Evolutionary conservation across 192 early-diverging fungal genomes (phyloP).

Genomic region (Diversispora eburnea): DNA sequence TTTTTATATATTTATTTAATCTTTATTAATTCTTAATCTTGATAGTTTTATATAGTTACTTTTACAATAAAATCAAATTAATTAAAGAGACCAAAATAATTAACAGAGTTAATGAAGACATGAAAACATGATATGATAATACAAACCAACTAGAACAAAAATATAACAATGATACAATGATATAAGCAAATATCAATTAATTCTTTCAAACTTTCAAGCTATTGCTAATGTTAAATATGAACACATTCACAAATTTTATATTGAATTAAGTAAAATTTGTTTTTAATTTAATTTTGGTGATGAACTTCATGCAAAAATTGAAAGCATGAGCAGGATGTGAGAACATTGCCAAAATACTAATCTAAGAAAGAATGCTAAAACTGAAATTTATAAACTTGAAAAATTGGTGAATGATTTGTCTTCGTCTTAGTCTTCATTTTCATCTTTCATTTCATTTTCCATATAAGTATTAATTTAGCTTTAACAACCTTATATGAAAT

Average conservation of each 20-base stretch:
- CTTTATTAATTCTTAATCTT: no score
- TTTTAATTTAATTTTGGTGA: slow-evolving; percentile 16
- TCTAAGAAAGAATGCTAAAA: slow-evolving; percentile 5
- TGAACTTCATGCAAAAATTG: slow-evolving; percentile 16
- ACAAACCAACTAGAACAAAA: neutral
- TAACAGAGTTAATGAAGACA: neutral
- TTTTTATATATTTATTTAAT: no score
- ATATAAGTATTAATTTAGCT: no score
- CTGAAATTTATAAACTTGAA: slow-evolving; percentile 1
- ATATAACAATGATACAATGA: neutral
- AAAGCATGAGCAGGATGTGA: neutral
- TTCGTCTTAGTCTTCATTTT: no score
- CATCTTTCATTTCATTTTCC: no score
- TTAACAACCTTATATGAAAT: no score
- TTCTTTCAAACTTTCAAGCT: slow-evolving; percentile 1
- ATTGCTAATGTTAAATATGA: neutral
- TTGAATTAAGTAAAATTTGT: slow-evolving; percentile 3
- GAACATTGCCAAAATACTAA: neutral
- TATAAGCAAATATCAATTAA: neutral
- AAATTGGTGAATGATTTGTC: slow-evolving; percentile 4
- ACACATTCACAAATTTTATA: neutral
- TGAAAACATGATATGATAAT: neutral
- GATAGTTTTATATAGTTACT: slow-evolving; percentile 7
- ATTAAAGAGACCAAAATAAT: slow-evolving; percentile 4
- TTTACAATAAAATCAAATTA: neutral